phyloP scores from a whole-genome alignment of 352 stramenopile species.

The Paralagenidium karlingii region DNA sequence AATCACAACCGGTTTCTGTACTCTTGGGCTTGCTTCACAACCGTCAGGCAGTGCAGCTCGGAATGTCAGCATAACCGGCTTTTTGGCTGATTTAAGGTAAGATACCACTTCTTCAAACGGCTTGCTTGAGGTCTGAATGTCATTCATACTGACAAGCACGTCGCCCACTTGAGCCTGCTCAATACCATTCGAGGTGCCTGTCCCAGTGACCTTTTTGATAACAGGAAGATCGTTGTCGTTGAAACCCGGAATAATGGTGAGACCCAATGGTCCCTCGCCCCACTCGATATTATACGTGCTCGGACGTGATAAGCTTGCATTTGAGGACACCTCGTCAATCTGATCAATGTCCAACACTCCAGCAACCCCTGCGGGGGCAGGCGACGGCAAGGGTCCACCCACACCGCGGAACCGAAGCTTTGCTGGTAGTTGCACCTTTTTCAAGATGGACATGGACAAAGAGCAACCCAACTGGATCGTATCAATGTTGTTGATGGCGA shows the following conservation, averaged over 20 bases:
- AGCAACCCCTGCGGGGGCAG: background rate
- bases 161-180: constrained; percentile 75
- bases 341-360: constrained; percentile 12
- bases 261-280: constrained; percentile 59
- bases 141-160: constrained; percentile 74
- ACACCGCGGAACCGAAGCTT: constrained; percentile 79
- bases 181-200: constrained; percentile 60
- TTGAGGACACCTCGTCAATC: background rate
- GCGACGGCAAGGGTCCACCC: constrained; percentile 25
- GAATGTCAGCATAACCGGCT: constrained; percentile 65
- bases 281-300: constrained; percentile 66
- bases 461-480: constrained; percentile 80
- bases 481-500: constrained; percentile 85
- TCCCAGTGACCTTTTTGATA: constrained; percentile 83
- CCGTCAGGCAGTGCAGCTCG: constrained; percentile 26
- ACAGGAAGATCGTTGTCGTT: constrained; percentile 67
- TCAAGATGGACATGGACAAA: constrained; percentile 81
- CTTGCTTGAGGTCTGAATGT: constrained; percentile 44
- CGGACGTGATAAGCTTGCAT: constrained; percentile 41
- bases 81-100: constrained; percentile 69
- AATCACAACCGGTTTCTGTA: too few relatives aligned
- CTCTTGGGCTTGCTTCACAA: too few relatives aligned
- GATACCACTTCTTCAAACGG: constrained; percentile 73
- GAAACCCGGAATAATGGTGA: constrained; percentile 78
- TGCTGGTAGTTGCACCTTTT: constrained; percentile 76